Evolutionary conservation across 352 stramenopile species (phyloP).

Genomic region (Phytophthora macrochlamydospora): DNA sequence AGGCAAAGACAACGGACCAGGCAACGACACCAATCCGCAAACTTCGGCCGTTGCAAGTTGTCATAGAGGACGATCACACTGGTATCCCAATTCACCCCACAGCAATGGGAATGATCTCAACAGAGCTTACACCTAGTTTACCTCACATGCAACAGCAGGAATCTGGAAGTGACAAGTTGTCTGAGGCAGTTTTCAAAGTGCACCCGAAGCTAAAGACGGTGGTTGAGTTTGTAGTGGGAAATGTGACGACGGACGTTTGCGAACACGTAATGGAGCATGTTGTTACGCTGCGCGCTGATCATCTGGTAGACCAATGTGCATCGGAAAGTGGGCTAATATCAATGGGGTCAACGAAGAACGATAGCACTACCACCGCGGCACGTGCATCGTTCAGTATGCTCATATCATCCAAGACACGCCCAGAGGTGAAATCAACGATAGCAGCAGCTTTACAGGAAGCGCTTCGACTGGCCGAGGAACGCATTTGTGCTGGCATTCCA

Average conservation of each 20-base stretch:
- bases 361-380: conserved; percentile 17
- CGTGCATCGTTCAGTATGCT: conserved; percentile 44
- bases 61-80: conserved; percentile 32
- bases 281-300: conserved; percentile 46
- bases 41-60: conserved; percentile 62
- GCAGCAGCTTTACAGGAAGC: conserved; percentile 36
- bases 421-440: conserved; percentile 34
- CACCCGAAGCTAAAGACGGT: conserved; percentile 58
- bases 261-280: conserved; percentile 55
- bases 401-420: conserved; percentile 35
- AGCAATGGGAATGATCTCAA: neutral
- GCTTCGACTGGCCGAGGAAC: conserved; percentile 32
- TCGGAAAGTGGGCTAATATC: conserved; percentile 26
- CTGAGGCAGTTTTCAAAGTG: conserved; percentile 62
- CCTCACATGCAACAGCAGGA: conserved; percentile 1
- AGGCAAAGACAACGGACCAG: conserved; percentile 5
- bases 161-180: conserved; percentile 43
- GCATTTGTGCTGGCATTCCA: conserved; percentile 36
- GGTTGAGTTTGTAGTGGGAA: conserved; percentile 71
- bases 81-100: neutral
- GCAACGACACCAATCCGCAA: conserved; percentile 53
- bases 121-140: neutral
- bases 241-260: conserved; percentile 63
- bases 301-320: conserved; percentile 46
- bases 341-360: neutral